Base-by-base conservation (phyloP, 345 rosid genomes). In the Capsella bursapastoris region DNA sequence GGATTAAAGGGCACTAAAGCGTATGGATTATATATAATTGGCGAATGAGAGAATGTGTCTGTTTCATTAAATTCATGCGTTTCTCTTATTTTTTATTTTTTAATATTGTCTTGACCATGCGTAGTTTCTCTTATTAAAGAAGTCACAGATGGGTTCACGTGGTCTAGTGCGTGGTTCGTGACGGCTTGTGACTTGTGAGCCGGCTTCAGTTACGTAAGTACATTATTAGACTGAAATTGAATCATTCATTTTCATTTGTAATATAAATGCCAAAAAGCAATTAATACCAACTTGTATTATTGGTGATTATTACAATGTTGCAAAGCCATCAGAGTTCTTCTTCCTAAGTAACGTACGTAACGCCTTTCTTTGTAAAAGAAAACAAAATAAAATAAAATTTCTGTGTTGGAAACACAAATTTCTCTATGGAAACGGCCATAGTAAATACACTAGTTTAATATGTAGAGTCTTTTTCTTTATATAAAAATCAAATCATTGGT, bases 31-130 rank as follows among this genome's bases (percentile, higher is more conserved):
- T 57, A 40, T 58, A 38, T 57, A 41, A 67, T 66, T 66, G 61
- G 67, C 57, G 73, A 75, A 66, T 35, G 66, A 57, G 43, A 41
- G 73, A 57, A 51, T 50, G 73, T 31, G 79, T 75, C 50, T 68
- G 70, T 75, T 43, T 75, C 79, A 63, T 64, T 48, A 65, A 71
- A 40, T 63, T 69, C 68, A 64, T 76, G 79, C 59, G 70, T 68
- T 68, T 41, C 25, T 22, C 22, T 22, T 22, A 22, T 22, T 22
- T 22, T 22, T 1, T 22, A 1, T 22, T 22, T 22, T 22, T 22
- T 22, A 16, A 16, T 16, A 16, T 22, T 22, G 22, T 22, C 22
- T 22, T 22, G 22, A 22, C 22, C 22, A 22, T 22, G 22, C 22
- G 22, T 22, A 22, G 22, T 22, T 22, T 22, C 22, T 22, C 25